Percentiles rank a stretch among this genome's conserved stretches.
Evolutionary conservation across 2,329 filamentous ascomycete species (phyloP).

Genomic region (Alternaria angustiovoidea): DNA sequence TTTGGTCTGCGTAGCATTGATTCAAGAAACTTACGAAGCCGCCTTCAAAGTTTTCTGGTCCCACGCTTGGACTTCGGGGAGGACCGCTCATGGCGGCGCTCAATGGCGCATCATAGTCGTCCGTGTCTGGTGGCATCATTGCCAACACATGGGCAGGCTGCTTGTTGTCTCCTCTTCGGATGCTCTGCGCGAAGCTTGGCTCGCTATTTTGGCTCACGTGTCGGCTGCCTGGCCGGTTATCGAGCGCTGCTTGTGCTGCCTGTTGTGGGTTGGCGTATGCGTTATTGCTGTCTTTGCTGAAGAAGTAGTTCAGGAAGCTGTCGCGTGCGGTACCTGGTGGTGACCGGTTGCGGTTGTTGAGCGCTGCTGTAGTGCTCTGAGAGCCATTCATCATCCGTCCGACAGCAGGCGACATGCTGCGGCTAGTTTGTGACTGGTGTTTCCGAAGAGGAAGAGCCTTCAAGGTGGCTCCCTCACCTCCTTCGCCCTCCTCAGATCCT

Average conservation of each 20-base stretch:
- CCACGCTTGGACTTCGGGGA: conserved; percentile 15
- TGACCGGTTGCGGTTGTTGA: conserved; percentile 70
- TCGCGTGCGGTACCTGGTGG: conserved; percentile 74
- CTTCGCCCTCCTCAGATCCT: conserved; percentile 71
- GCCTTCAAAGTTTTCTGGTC: conserved; percentile 52
- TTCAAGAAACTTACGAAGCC: conserved; percentile 65
- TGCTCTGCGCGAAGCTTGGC: conserved; percentile 82
- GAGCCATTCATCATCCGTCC: conserved; percentile 69
- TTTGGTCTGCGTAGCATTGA: not conserved
- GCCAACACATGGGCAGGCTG: conserved; percentile 53
- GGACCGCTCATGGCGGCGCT: conserved; percentile 37
- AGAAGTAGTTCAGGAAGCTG: conserved; percentile 98
- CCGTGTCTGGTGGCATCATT: conserved; percentile 51
- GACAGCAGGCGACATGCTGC: conserved; percentile 85
- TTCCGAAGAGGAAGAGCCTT: conserved; percentile 67
- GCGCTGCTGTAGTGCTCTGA: conserved; percentile 64
- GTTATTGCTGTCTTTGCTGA: conserved; percentile 85
- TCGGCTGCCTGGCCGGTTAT: conserved; percentile 58
- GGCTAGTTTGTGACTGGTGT: conserved; percentile 66
- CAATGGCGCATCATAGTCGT: conserved; percentile 52
- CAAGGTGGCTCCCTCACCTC: conserved; percentile 60
- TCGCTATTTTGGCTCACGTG: conserved; percentile 83
- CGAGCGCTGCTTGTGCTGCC: conserved; percentile 52
- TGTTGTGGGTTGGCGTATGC: conserved; percentile 49
- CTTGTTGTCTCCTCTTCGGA: conserved; percentile 73